Evolutionary conservation across 495 filamentous ascomycete genomes (phyloP).

Genomic region (Amorphotheca resinae): DNA sequence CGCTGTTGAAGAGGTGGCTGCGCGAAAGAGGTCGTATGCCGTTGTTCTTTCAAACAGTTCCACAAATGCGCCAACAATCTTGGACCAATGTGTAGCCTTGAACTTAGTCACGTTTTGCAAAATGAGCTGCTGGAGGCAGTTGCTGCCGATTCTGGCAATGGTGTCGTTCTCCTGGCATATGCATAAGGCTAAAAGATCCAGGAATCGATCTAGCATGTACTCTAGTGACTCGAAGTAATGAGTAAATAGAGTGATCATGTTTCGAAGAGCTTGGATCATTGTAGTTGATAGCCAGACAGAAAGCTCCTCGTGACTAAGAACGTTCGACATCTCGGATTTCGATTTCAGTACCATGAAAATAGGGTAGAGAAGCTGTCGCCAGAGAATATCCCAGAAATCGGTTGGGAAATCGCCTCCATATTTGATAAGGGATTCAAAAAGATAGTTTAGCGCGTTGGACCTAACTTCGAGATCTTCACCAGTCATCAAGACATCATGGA

Average conservation of each 20-base stretch:
- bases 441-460: conserved; percentile 85
- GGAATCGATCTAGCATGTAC: conserved; percentile 91
- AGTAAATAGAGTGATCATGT: conserved; percentile 97
- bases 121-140: conserved; percentile 92
- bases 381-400: conserved; percentile 97
- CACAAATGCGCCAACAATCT: conserved; percentile 90
- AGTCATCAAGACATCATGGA: conserved; percentile 98
- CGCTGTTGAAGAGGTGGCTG: conserved; percentile 46
- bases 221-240: conserved; percentile 94
- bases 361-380: conserved; percentile 89
- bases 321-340: conserved; percentile 88
- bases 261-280: conserved; percentile 96
- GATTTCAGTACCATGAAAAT: conserved; percentile 98
- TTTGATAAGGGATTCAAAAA: conserved; percentile 83
- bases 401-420: conserved; percentile 86
- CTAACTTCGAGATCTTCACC: conserved; percentile 97
- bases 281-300: conserved; percentile 99
- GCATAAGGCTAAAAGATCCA: conserved; percentile 85
- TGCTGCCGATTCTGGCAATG: conserved; percentile 93
- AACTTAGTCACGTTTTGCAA: conserved; percentile 93
- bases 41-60: conserved; percentile 92
- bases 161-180: conserved; percentile 99
- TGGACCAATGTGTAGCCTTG: conserved; percentile 71
- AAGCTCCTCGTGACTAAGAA: conserved; percentile 83
- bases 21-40: conserved; percentile 85